Evolutionary conservation across 179 eudicot genomes (phyloP).

Genomic region (Nepenthes alata): DNA sequence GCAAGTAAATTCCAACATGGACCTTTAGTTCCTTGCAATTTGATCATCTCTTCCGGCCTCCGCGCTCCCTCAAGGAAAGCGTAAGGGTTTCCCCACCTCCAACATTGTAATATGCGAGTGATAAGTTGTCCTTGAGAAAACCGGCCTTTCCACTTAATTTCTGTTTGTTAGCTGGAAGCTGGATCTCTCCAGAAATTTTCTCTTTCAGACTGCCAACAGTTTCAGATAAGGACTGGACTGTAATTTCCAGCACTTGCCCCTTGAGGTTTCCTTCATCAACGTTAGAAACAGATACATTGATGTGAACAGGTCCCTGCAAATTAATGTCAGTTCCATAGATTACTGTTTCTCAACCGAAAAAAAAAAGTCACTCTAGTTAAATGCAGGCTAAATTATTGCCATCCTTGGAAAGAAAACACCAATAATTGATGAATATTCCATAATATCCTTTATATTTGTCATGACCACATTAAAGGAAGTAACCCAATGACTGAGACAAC

Average conservation of each 20-base stretch:
- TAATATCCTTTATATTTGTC: background rate
- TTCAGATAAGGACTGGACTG: slow-evolving; percentile 68
- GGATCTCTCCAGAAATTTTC: slow-evolving; percentile 86
- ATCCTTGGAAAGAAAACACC: background rate
- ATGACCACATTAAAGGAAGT: too few species aligned
- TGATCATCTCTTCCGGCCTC: slow-evolving; percentile 63
- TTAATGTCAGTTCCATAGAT: slow-evolving; percentile 8
- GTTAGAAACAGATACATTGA: slow-evolving; percentile 71
- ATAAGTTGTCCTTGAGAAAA: slow-evolving; percentile 82
- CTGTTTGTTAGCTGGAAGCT: slow-evolving; percentile 94
- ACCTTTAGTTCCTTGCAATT: slow-evolving; percentile 11
- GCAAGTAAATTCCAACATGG: slow-evolving; percentile 17
- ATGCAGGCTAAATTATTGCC: too few species aligned
- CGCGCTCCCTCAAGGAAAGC: slow-evolving; percentile 93
- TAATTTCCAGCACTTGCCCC: slow-evolving; percentile 81
- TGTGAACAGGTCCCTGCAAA: slow-evolving; percentile 70
- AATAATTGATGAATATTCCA: slow-evolving; percentile 3
- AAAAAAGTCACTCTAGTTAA: too few species aligned
- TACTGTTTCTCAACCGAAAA: slow-evolving; percentile 1
- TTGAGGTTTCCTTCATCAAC: slow-evolving; percentile 87
- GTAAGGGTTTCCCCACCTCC: slow-evolving; percentile 58
- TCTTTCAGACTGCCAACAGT: slow-evolving; percentile 81
- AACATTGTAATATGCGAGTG: slow-evolving; percentile 85
- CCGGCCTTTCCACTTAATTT: slow-evolving; percentile 96
- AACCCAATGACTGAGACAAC: too few species aligned